Evolutionary conservation across 192 early-diverging fungal species (phyloP), one percentile per base, ranked within the genome.

Genomic region (Podochytrium sp.): DNA sequence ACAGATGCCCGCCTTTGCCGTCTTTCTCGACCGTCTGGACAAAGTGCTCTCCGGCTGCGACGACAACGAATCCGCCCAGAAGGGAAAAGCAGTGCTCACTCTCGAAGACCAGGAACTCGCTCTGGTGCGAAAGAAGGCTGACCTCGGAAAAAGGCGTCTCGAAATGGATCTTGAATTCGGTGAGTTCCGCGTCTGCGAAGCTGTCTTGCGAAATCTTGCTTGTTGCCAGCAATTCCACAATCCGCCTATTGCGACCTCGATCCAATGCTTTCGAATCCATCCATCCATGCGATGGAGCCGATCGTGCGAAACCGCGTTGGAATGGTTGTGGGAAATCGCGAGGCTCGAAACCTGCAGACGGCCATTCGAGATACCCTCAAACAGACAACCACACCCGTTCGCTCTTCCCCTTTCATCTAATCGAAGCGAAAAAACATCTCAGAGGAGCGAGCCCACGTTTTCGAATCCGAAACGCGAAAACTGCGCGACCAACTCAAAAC

Each of bases 381-480:
- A n/a, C n/a, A n/a, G n/a, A n/a, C n/a, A n/a, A n/a, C n/a, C n/a
- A n/a, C n/a, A n/a, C n/a, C n/a, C n/a, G n/a, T n/a, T n/a, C n/a
- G n/a, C n/a, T n/a, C n/a, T n/a, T n/a, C n/a, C n/a, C n/a, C n/a
- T n/a, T n/a, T n/a, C n/a, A n/a, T n/a, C n/a, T n/a, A n/a, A n/a
- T n/a, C n/a, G n/a, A n/a, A n/a, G n/a, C n/a, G n/a, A n/a, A n/a
- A n/a, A n/a, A n/a, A n/a, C n/a, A n/a, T 57, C 27, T 23, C 62
- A 70, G 75, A 76, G 66, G 58, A 59, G 30, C 52, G 65, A 2
- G 75, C 75, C 40, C 75, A 76, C 53, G 40, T 23, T 4, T 68
- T 76, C 32, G 75, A 76, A 33, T 41, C 76, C 32, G 65, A 76
- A 53, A 70, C 65, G 20, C 53, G 75, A 6, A 55, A 27, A 23